Conservation (phyloP, 805 yeast species). For the Starmera quercuum region DNA sequence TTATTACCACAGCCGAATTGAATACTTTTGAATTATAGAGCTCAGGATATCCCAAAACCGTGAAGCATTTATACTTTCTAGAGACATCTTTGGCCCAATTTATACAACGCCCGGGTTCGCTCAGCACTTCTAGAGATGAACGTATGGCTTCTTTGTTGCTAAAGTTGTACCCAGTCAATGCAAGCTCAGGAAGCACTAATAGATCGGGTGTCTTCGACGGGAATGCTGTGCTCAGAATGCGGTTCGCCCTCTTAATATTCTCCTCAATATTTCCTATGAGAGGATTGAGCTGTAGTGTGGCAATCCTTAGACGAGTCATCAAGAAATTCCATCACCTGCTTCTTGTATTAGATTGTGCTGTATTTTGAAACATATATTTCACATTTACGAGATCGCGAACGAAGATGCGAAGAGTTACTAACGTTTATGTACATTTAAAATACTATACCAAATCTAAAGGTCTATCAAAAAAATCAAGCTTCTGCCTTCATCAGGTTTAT, state of each 20-base stretch:
- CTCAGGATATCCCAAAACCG: constrained; percentile 84
- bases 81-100: constrained; percentile 54
- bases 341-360: too few relatives aligned
- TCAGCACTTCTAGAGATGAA: constrained; percentile 48
- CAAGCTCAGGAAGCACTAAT: constrained; percentile 77
- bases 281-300: constrained; percentile 64
- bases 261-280: constrained; percentile 48
- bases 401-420: too few relatives aligned
- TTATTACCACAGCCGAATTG: constrained; percentile 65
- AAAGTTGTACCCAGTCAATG: constrained; percentile 80
- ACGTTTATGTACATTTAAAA: too few relatives aligned
- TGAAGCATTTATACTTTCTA: constrained; percentile 44
- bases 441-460: too few relatives aligned
- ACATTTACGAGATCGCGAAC: too few relatives aligned
- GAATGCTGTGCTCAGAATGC: constrained; percentile 13
- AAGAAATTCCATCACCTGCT: too few relatives aligned
- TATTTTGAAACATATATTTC: too few relatives aligned
- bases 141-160: constrained; percentile 33
- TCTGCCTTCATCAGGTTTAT: too few relatives aligned
- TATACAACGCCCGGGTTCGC: constrained; percentile 38
- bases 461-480: too few relatives aligned
- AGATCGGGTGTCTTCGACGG: constrained; percentile 42
- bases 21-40: constrained; percentile 29
- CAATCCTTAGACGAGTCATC: constrained; percentile 46
- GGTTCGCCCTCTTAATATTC: constrained; percentile 41